Base-by-base conservation (phyloP, 2,329 filamentous ascomycete species). In the Herpomyces periplanetae region DNA sequence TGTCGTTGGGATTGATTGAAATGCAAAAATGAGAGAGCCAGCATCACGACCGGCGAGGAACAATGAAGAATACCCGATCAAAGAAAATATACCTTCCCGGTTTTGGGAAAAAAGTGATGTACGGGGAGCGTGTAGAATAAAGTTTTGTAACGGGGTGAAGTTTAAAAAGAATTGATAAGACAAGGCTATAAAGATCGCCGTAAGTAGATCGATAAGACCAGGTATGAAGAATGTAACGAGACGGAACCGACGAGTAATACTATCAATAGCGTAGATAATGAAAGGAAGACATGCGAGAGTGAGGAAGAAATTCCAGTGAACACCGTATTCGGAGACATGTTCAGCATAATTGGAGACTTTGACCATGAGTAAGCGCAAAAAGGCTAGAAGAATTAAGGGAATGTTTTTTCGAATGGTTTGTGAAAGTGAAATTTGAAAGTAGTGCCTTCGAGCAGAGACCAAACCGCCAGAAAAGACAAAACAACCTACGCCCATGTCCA, bases 291-390 rank as follows among this genome's bases (percentile, higher is more conserved):
- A 51, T 4, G 59, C 73, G 5, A 96, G 47, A 0, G 80, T 96
- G 40, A 91, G 91, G 48, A 96, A 96, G 39, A 96, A 96, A 38
- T 96, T 96, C 80, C 80, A 96, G 38, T 96, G 80, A 5, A 96
- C 68, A 16, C 80, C 80, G 33, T 96, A 96, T 35, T 96, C 80
- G 7, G 68, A 71, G 23, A 88, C 69, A 42, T 96, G 80, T 36
- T 96, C 80, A 3, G 73, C 73, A 34, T 96, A 96, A 34, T 91
- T 71, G 12, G 88, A 44, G 4, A 68, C 66, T 40, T 96, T 96
- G 33, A 91, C 73, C 29, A 60, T 84, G 27, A 69, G 55, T 10
- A 91, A 48, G 10, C 80, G 57, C 21, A 84, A 45, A 10, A 80
- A 34, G 7, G 80, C 80, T 3, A 96, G 47, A 2, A 62, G 44